Base-by-base conservation (phyloP, 164 flowering plant species). In the Annona cherimola region DNA sequence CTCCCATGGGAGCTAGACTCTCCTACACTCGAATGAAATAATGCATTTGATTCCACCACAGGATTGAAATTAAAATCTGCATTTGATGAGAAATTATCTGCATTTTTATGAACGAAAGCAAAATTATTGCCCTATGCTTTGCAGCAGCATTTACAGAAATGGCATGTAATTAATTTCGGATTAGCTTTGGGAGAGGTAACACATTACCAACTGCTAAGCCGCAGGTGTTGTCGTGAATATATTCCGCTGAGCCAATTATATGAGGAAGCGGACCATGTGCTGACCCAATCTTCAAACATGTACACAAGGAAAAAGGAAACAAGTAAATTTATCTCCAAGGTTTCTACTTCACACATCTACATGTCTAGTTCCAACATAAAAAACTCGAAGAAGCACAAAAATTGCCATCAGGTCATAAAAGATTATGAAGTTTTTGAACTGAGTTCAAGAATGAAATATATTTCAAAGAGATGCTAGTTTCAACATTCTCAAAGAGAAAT, bases 201-300 rank as follows among this genome's bases (percentile, higher is more conserved):
- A 26, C 35, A 40, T n/a, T 69, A 72, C 75, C 74, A 69, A 73
- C 72, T 74, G 71, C 26, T 76, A 79, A 73, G 59, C 81, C 81
- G 72, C 81, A 79, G 54, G 71, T 75, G 61, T 76, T 76, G 71
- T 79, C 81, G 73, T 79, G 78, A 20, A 71, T 43, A 73, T 75
- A 79, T 40, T 79, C 81, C 60, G 73, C 81, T 41, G 78, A 74
- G 67, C 81, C 78, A 76, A 79, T 72, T 61, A 79, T 70, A 73
- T 76, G 78, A 6, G 81, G 81, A 5, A 79, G 78, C 43, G 42
- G 71, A 73, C 73, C 64, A 67, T 26, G 18, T 42, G 71, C 70
- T 43, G 72, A 73, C 43, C 76, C 81, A 66, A 42, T 54, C 80
- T 78, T 62, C 41, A 68, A 55, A 65, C 57, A 50, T 45, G 45